Conservation (phyloP, 805 yeast genomes). For the Lachancea waltii region DNA sequence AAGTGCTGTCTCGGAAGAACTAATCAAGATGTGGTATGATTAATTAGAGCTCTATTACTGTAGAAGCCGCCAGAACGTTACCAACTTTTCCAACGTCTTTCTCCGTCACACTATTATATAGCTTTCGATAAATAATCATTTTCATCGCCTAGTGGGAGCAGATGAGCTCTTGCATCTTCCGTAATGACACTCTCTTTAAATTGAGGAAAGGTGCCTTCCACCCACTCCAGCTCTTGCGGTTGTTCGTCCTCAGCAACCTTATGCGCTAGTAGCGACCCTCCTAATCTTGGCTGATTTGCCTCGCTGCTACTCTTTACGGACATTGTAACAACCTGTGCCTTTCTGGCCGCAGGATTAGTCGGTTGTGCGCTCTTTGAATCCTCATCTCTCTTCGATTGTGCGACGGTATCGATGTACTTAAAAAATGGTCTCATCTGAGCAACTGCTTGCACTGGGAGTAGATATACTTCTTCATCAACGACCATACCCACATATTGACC, state of each 20-base stretch:
- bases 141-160: slow-evolving; percentile 22
- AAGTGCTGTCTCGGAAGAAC: slow-evolving; percentile 95
- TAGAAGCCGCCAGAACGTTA: too few relatives aligned
- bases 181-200: slow-evolving; percentile 22
- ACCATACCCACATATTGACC: slow-evolving; percentile 47
- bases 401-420: slow-evolving; percentile 54
- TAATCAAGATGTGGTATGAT: slow-evolving; percentile 97
- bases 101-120: slow-evolving; percentile 10
- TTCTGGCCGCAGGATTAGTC: slow-evolving; percentile 31
- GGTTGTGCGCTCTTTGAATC: slow-evolving; percentile 38
- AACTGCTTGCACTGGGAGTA: slow-evolving; percentile 59
- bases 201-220: slow-evolving; percentile 34
- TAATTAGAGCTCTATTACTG: too few relatives aligned
- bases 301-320: slow-evolving; percentile 58
- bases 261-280: slow-evolving; percentile 64
- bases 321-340: slow-evolving; percentile 67
- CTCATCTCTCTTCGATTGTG: slow-evolving; percentile 4
- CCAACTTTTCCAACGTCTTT: too few relatives aligned
- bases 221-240: slow-evolving; percentile 39
- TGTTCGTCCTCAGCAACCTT: slow-evolving; percentile 59
- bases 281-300: slow-evolving; percentile 51
- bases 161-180: slow-evolving; percentile 19
- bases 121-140: slow-evolving; percentile 25
- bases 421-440: slow-evolving; percentile 80
- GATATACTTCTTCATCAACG: slow-evolving; percentile 46